Conservation (phyloP, 2,329 filamentous ascomycete genomes). For the Biscogniauxia mediterranea region DNA sequence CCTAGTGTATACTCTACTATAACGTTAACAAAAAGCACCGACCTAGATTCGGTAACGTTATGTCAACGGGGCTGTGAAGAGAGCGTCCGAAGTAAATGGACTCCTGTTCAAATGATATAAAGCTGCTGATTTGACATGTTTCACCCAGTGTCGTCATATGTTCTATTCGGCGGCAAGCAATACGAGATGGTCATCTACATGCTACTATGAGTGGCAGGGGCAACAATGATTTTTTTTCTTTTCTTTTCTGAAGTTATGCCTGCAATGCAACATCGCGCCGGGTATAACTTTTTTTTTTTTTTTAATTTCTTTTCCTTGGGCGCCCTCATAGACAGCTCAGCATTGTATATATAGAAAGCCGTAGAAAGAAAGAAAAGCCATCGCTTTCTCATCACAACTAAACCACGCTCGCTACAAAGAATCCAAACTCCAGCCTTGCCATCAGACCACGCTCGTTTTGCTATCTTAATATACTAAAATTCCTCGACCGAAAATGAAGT, state of each 20-base stretch:
- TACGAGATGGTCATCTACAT: slow-evolving; percentile 1
- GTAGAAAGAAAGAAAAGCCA: not conserved
- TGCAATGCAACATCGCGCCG: not conserved
- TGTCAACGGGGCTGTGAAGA: not conserved
- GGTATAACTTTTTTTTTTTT: not conserved
- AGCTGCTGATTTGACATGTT: not conserved
- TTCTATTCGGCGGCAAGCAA: not conserved
- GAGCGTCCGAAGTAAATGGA: not conserved
- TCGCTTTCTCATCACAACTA: not conserved
- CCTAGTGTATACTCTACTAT: not conserved
- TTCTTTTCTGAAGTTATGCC: not conserved
- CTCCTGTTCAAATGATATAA: not conserved
- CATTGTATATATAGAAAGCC: not conserved
- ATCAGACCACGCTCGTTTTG: not conserved
- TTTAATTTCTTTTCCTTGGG: not conserved
- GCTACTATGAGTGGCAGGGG: not conserved
- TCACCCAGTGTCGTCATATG: not conserved
- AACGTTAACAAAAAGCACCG: not conserved
- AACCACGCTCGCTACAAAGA: not conserved
- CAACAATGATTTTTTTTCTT: not conserved
- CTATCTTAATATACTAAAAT: not conserved
- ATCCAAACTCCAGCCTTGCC: not conserved
- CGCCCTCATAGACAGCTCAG: not conserved
- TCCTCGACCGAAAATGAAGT: slow-evolving; percentile 14
- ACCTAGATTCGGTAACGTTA: not conserved